Evolutionary conservation across 23 red algal genomes (phyloP), one percentile per base, ranked within the genome.

Genomic region (Rhodosorus marinus): DNA sequence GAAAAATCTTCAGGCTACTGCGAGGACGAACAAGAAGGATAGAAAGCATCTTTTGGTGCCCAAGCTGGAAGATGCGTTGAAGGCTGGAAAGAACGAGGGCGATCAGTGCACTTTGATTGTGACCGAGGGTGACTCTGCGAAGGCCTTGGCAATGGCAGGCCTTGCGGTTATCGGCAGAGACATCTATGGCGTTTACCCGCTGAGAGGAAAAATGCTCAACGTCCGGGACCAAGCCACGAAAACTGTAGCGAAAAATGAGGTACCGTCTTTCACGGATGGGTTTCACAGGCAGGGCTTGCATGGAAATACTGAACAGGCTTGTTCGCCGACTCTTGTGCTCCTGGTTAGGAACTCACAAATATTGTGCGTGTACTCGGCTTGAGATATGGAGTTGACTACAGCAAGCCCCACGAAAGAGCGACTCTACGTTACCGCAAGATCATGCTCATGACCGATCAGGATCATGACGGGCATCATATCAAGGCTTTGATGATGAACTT

Each of bases 361-460:
- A 31, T 77, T 38, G 55, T 46, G 3, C 57, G 57, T 26, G 67
- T 77, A n/a, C 59, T 77, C n/a, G 72, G 72, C 8, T 26, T 77
- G 0, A 33, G 56, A 15, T 24, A 31, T 19, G 72, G 72, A 27
- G 60, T 54, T 24, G 59, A 31, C 2, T 77, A 77, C 21, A 33
- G 42, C 41, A 57, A 9, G 14, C 15, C 47, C 6, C 30, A 3
- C 33, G 31, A 49, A 29, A 30, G 28, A 20, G 36, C 22, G 51
- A 27, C 58, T 29, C 57, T 77, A 14, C 59, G 72, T 1, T 77
- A 77, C n/a, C 59, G 72, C 22, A 51, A 66, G 21, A 49, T 77
- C 31, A 57, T 77, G 57, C 52, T 77, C 23, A 77, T 77, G 72
- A 66, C 59, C 4, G 72, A 77, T 45, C 72, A 77, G 28, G 72